Evolutionary conservation across 2,329 filamentous ascomycete genomes (phyloP).

Genomic region (Lecanoromycetidae sp.): DNA sequence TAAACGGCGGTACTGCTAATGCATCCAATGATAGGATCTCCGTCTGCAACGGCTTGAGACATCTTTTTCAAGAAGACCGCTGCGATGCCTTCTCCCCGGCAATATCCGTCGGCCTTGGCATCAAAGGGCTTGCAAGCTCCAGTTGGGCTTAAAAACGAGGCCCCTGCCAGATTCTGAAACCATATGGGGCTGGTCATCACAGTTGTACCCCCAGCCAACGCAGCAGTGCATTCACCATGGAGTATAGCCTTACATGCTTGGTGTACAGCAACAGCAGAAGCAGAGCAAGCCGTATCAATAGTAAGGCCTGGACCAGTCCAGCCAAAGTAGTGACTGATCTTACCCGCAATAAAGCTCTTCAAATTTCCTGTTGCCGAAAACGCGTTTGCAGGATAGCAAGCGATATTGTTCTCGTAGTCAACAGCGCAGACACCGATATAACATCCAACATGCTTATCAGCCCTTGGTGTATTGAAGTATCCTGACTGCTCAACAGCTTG

Average conservation of each 20-base stretch:
- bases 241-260: conserved; percentile 8
- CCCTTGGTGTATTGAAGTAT: conserved; percentile 25
- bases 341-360: conserved; percentile 7
- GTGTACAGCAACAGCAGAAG: conserved; percentile 14
- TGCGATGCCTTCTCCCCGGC: conserved; percentile 20
- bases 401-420: conserved; percentile 25
- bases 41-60: conserved; percentile 15
- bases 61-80: conserved; percentile 19
- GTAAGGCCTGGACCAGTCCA: conserved; percentile 10
- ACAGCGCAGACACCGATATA: conserved; percentile 21
- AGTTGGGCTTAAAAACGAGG: conserved; percentile 8
- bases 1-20: conserved; percentile 19
- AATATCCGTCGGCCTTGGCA: conserved; percentile 20
- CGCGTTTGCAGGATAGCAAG: conserved; percentile 23
- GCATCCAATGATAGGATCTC: conserved; percentile 18
- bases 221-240: not conserved
- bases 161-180: conserved; percentile 7
- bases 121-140: conserved; percentile 12
- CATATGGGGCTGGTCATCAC: conserved; percentile 1
- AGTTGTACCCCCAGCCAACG: conserved; percentile 6
- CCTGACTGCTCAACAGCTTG: conserved; percentile 15
- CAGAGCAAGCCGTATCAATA: conserved; percentile 13
- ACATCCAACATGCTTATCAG: conserved; percentile 20
- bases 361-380: conserved; percentile 18
- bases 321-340: conserved; percentile 14